Base-by-base conservation (phyloP, 352 stramenopile species). In the Globisporangium parvum region DNA sequence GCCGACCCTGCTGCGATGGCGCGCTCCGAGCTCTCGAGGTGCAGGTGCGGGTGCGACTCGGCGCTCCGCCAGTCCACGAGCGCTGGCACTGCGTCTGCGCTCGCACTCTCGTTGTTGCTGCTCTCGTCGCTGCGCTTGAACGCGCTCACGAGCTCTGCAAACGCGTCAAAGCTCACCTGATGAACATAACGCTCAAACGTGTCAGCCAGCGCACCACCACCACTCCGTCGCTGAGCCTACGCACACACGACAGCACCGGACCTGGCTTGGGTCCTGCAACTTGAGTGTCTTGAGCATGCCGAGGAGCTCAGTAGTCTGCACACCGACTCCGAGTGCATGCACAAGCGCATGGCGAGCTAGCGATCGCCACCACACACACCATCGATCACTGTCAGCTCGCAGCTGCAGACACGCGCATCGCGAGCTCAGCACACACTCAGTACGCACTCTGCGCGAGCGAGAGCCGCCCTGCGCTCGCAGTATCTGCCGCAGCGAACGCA, bases 91-190 rank as follows among this genome's bases (percentile, higher is more conserved):
- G n/a, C 35, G 24, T 3, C 33, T 47, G 0, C 5, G 37, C 0
- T 21, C 12, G 31, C 31, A 12, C 31, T 37, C 6, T 37, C 8
- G n/a, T 15, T 40, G 24, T 46, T 54, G 28, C 15, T 54, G 28
- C n/a, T 51, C 20, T 41, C 44, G 5, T 56, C 51, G 5, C 12
- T 56, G 31, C 47, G 35, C 39, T 44, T 44, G 51, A 73, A 80
- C 55, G 74, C 74, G 5, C 57, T 53, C 18, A 74, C 71, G 23
- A 90, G 62, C 26, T 86, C 73, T 5, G 63, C 62, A 40, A 90
- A 90, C 23, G 76, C 57, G 35, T 86, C 75, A 51, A 90, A 88
- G 33, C 70, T 69, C 57, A 88, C 65, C 80, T 90, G 52, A 55
- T 24, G 47, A 12, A 24, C 11, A 24, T 44, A 6, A 41, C 17